Percentiles rank a stretch among this genome's conserved stretches.
These are phyloP conservation scores for Rhododendron griersonianum DNA, from an alignment of 148 eudicot species.

Conservation along the genomic window DNA sequence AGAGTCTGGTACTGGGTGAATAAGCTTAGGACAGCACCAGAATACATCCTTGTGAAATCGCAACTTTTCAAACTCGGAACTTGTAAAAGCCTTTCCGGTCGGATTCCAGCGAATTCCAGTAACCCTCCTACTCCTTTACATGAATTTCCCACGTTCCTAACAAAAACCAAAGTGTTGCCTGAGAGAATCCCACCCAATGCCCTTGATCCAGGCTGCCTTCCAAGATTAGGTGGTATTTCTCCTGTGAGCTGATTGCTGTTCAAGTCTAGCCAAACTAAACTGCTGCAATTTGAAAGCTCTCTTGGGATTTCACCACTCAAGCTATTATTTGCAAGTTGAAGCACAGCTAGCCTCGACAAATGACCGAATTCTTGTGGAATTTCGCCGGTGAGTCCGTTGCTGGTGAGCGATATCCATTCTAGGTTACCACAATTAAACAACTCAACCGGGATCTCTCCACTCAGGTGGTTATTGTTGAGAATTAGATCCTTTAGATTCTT, in stretches of 20 bases:
- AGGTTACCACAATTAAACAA: constrained; percentile 61
- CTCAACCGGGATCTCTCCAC: constrained; percentile 69
- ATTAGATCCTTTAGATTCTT: constrained; percentile 75
- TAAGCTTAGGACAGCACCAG: constrained; percentile 77
- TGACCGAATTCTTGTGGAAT: constrained; percentile 68
- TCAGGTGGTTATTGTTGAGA: constrained; percentile 68
- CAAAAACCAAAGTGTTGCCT: constrained; percentile 81
- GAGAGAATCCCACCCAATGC: constrained; percentile 75
- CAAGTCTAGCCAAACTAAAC: constrained; percentile 91
- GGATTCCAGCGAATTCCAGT: constrained; percentile 85
- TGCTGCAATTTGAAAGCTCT: constrained; percentile 65
- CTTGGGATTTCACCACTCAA: constrained; percentile 65
- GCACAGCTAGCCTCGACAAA: constrained; percentile 65
- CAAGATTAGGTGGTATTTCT: constrained; percentile 80
- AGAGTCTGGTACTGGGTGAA: constrained; percentile 88
- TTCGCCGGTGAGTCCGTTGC: constrained; percentile 60
- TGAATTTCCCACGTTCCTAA: constrained; percentile 86
- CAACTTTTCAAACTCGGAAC: constrained; percentile 77
- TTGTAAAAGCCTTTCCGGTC: constrained; percentile 74
- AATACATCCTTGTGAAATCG: constrained; percentile 79
- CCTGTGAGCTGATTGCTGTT: constrained; percentile 74
- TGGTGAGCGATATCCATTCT: constrained; percentile 88
- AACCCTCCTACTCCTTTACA: constrained; percentile 95
- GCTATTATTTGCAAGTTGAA: constrained; percentile 81
- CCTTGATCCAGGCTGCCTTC: constrained; percentile 73